A percentile compares a stretch with the other conserved stretches of the same genome.
Conservation (phyloP, 2,329 filamentous ascomycete genomes). For the Colletotrichum graminicola region DNA sequence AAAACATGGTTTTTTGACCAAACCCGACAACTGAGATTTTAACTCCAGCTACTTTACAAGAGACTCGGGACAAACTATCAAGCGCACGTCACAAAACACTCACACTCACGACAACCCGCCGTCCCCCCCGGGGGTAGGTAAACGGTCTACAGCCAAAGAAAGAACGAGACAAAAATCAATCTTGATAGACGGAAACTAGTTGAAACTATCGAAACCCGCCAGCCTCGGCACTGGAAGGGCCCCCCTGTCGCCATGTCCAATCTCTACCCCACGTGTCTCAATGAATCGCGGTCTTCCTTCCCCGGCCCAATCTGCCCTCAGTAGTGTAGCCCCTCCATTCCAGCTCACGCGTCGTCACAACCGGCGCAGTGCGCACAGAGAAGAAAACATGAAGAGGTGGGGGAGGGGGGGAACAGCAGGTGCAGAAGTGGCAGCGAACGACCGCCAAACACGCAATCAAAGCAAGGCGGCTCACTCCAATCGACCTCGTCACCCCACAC, state of each 20-base stretch:
- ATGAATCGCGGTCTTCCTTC: not conserved
- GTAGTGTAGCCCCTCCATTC: not conserved
- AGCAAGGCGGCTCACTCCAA: conserved; percentile 13
- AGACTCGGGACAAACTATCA: conserved; percentile 3
- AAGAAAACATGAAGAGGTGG: not conserved
- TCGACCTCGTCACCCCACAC: conserved; percentile 9
- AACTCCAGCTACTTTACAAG: not conserved
- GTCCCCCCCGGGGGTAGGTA: not conserved
- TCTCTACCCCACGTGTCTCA: conserved; percentile 22
- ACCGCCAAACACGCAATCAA: not conserved
- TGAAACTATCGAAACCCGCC: conserved; percentile 30
- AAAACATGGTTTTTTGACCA: not conserved
- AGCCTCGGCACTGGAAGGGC: conserved; percentile 2
- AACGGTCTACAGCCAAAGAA: not conserved
- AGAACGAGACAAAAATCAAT: not conserved
- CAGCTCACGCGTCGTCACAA: not conserved
- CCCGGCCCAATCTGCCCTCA: not conserved
- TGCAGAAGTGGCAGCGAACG: not conserved
- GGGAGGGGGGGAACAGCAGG: not conserved
- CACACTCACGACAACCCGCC: not conserved
- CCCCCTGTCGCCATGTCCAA: conserved; percentile 8
- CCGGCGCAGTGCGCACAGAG: not conserved
- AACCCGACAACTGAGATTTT: conserved; percentile 2
- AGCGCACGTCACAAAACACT: not conserved
- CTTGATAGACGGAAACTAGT: not conserved